Percentiles rank a stretch among this genome's conserved stretches.
phyloP scores from a whole-genome alignment of 768 basidiomycete genomes.

The Mrakia hoshinonis region DNA sequence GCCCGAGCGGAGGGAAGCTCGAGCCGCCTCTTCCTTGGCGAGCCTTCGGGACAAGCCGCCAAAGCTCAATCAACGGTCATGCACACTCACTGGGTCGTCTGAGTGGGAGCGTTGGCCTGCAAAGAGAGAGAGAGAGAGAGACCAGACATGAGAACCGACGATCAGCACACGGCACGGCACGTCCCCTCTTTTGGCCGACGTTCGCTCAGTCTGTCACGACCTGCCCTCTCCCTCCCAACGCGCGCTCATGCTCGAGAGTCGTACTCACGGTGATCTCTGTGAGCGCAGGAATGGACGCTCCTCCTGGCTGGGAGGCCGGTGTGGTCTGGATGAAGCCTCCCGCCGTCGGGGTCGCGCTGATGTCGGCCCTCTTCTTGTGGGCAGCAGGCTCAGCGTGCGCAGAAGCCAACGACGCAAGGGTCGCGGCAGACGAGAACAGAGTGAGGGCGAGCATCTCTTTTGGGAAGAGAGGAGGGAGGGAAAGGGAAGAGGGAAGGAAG shows the following conservation, averaged over 20 bases:
- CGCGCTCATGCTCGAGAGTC: background rate
- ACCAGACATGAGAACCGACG: background rate
- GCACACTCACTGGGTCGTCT: slow-evolving; percentile 5
- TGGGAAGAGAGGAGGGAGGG: background rate
- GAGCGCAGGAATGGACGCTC: slow-evolving; percentile 2
- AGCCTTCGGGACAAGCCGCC: too few species aligned
- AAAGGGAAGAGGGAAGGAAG: background rate
- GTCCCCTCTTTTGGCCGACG: background rate
- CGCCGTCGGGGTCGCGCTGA: background rate
- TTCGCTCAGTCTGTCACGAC: background rate
- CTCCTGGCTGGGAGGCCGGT: background rate
- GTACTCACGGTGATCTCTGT: slow-evolving; percentile 12
- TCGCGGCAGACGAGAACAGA: background rate
- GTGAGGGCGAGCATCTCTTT: slow-evolving; percentile 7
- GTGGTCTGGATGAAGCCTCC: slow-evolving; percentile 13
- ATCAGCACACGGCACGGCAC: background rate
- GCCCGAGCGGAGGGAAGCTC: slow-evolving; percentile 1
- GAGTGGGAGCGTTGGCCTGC: slow-evolving; percentile 21
- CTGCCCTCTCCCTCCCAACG: background rate
- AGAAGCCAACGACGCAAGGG: background rate
- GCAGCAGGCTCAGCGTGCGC: background rate
- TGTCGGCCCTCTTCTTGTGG: background rate
- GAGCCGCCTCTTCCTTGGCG: background rate
- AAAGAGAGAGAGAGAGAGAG: background rate
- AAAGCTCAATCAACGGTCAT: background rate